Evolutionary conservation across 768 basidiomycete species (phyloP).

Genomic region (Macrocybe gigantea): DNA sequence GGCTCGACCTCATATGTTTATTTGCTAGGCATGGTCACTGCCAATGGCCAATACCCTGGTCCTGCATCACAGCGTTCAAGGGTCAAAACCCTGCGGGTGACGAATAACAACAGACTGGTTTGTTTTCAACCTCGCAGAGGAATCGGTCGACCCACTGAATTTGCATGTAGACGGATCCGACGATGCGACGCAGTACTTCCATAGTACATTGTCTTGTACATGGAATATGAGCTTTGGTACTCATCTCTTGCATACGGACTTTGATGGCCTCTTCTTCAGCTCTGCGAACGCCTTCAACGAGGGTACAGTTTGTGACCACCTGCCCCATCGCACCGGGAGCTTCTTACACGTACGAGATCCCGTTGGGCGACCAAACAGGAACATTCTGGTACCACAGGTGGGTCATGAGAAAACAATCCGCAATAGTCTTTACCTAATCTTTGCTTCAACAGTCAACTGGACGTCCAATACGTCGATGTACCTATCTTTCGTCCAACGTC

Average conservation of each 20-base stretch:
- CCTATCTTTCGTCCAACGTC: background rate
- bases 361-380: constrained; percentile 19
- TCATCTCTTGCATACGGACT: constrained; percentile 9
- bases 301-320: constrained; percentile 16
- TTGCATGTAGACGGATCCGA: constrained; percentile 18
- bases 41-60: constrained; percentile 31
- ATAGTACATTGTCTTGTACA: constrained; percentile 7
- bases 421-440: background rate
- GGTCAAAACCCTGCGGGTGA: constrained; percentile 32
- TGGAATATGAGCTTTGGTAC: background rate
- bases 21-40: constrained; percentile 14
- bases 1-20: background rate
- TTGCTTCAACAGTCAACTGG: constrained; percentile 7
- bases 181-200: constrained; percentile 23
- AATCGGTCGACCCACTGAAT: background rate
- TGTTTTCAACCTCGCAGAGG: constrained; percentile 7
- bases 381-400: constrained; percentile 28
- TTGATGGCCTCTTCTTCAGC: constrained; percentile 21
- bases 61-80: constrained; percentile 38
- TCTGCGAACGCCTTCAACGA: constrained; percentile 20
- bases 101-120: constrained; percentile 36
- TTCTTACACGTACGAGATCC: constrained; percentile 22
- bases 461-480: constrained; percentile 17
- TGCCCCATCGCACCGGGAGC: constrained; percentile 24
- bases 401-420: background rate